Evolutionary conservation across 306 rosid genomes (phyloP).

Genomic region (Mucuna pruriens): DNA sequence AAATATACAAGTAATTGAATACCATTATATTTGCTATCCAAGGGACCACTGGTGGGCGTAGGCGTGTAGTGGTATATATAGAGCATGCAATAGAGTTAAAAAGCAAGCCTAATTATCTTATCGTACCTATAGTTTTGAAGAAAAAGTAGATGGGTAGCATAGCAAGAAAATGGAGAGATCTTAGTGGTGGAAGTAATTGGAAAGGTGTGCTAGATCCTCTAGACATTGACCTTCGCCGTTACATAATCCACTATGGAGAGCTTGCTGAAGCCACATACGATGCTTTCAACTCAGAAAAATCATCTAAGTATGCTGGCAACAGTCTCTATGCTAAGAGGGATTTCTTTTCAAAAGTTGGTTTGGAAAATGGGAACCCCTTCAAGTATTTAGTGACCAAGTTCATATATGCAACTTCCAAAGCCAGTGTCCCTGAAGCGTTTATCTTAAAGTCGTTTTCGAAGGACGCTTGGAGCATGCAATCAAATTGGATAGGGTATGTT

Average conservation of each 20-base stretch:
- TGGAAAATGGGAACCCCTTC: slow-evolving; percentile 52
- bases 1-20: too few relatives aligned
- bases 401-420: slow-evolving; percentile 65
- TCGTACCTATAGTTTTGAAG: background rate
- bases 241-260: slow-evolving; percentile 69
- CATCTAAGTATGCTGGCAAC: slow-evolving; percentile 63
- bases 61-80: background rate
- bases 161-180: slow-evolving; percentile 37
- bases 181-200: slow-evolving; percentile 67
- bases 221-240: slow-evolving; percentile 65
- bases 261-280: slow-evolving; percentile 73
- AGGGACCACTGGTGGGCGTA: too few relatives aligned
- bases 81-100: background rate
- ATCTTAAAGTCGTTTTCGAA: slow-evolving; percentile 57
- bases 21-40: too few relatives aligned
- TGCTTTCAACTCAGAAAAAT: slow-evolving; percentile 61
- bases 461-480: slow-evolving; percentile 68
- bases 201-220: slow-evolving; percentile 64
- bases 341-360: slow-evolving; percentile 59
- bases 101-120: background rate
- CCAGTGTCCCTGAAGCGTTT: slow-evolving; percentile 55
- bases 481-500: slow-evolving; percentile 84
- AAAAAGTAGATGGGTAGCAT: slow-evolving; percentile 24
- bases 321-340: slow-evolving; percentile 47
- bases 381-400: slow-evolving; percentile 65